Evolutionary conservation across 2,329 filamentous ascomycete genomes (phyloP), one percentile per base, ranked within the genome.

Genomic region (Phaeoacremonium minimum): DNA sequence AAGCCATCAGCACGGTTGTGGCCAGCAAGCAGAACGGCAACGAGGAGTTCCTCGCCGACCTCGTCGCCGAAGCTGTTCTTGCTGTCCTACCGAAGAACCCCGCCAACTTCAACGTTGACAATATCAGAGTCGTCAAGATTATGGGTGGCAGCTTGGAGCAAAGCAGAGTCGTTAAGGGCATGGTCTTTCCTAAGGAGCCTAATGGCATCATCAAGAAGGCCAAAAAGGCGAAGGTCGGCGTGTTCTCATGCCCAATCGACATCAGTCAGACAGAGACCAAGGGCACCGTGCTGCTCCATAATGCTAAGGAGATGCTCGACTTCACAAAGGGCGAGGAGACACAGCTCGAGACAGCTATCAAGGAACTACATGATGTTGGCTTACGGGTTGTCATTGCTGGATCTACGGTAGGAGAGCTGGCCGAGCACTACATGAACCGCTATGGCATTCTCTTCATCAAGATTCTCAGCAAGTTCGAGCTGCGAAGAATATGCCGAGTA

Each of bases 41-140:
- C 58, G 93, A 98, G 71, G 87, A 95, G 36, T 78, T 89, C 55
- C 74, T 98, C 37, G 87, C 90, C 43, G 72, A 83, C 36, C 76
- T 97, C 53, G 90, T 98, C 46, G 83, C 94, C 31, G 89, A 96
- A 61, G 81, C 78, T 29, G 78, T 85, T 38, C 79, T 97, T 38
- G 82, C 88, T 30, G 90, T 98, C 15, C 77, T 98, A 45, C 93
- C 94, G 49, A 96, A 96, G 73, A 95, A 96, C 68, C 86, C 93
- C 15, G 68, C 76, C 60, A 90, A 94, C 69, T 98, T 98, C 77
- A 98, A 96, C 66, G 89, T 98, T 47, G 93, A 98, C 73, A 98
- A 98, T 64, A 84, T 98, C 53, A 87, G 93, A 42, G 94, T 98
- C 40, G 94, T 98, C 53, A 98, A 98, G 77, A 98, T 98, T 56